These are phyloP conservation scores for Coniferiporia sulphurascens DNA, from an alignment of 1,284 basidiomycete species.

Conservation along the genomic window DNA sequence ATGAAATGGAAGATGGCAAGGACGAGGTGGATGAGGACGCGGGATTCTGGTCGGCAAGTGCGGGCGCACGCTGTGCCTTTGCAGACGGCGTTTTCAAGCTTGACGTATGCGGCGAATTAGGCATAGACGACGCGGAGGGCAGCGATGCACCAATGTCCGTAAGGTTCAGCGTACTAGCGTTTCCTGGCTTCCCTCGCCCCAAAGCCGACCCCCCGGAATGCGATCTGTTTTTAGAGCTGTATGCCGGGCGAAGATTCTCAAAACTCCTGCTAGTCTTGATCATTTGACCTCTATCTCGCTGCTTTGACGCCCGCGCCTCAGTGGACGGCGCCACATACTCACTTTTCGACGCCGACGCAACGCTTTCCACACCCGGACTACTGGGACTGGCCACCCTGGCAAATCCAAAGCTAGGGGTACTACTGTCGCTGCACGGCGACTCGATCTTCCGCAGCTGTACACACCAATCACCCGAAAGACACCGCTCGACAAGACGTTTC, in stretches of 20 bases:
- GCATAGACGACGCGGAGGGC: slow-evolving; percentile 13
- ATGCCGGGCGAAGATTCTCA: slow-evolving; percentile 37
- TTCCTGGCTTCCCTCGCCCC: slow-evolving; percentile 33
- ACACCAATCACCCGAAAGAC: slow-evolving; percentile 86
- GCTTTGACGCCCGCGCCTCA: slow-evolving; percentile 25
- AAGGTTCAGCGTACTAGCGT: slow-evolving; percentile 49
- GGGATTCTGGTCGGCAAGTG: slow-evolving; percentile 3
- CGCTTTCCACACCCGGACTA: slow-evolving; percentile 41
- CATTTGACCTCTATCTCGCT: slow-evolving; percentile 28
- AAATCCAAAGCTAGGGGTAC: slow-evolving; percentile 21
- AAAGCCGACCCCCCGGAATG: not conserved
- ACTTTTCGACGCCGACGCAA: slow-evolving; percentile 27
- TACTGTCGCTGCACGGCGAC: slow-evolving; percentile 24
- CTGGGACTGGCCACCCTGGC: slow-evolving; percentile 23
- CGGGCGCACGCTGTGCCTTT: slow-evolving; percentile 7
- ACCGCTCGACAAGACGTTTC: slow-evolving; percentile 86
- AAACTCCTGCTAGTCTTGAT: slow-evolving; percentile 60
- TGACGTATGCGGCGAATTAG: slow-evolving; percentile 19
- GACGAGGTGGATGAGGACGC: slow-evolving; percentile 13
- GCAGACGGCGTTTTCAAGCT: not conserved
- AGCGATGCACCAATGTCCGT: slow-evolving; percentile 36
- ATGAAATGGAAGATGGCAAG: slow-evolving; percentile 14
- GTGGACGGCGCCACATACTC: slow-evolving; percentile 22
- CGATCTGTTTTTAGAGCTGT: slow-evolving; percentile 1
- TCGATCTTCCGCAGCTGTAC: slow-evolving; percentile 47